Conservation (phyloP, 2,329 filamentous ascomycete species). For the Chaetomiaceae sp. region DNA sequence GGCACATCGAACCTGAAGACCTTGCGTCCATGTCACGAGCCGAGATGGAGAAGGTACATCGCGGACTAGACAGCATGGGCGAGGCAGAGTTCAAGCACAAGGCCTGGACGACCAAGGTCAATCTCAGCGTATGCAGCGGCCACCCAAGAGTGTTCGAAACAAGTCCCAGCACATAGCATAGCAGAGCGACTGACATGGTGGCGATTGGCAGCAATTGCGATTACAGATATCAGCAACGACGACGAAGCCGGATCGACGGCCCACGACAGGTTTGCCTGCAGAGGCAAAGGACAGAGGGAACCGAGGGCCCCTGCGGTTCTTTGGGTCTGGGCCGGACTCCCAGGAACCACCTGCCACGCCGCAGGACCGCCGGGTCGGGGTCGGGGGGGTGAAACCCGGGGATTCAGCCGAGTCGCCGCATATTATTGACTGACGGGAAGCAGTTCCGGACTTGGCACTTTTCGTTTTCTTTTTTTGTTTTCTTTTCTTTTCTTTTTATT, state of each 20-base stretch:
- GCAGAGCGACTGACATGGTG: constrained; percentile 14
- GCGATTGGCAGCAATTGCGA: constrained; percentile 9
- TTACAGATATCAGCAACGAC: neutral
- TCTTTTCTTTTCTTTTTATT: constrained; percentile 3
- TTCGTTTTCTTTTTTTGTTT: constrained; percentile 2
- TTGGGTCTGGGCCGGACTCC: constrained; percentile 5
- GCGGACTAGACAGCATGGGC: constrained; percentile 7
- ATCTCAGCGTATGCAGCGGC: constrained; percentile 20
- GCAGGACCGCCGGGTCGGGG: neutral
- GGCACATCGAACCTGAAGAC: constrained; percentile 15
- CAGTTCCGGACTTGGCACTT: constrained; percentile 1
- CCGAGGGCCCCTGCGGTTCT: constrained; percentile 3
- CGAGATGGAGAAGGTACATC: constrained; percentile 17
- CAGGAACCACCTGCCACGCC: neutral
- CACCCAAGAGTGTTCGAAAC: neutral
- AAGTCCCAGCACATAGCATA: neutral
- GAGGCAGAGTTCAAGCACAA: constrained; percentile 14
- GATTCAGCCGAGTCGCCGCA: constrained; percentile 23
- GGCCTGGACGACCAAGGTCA: constrained; percentile 16
- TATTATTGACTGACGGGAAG: constrained; percentile 19
- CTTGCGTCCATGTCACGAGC: constrained; percentile 11
- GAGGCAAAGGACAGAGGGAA: neutral
- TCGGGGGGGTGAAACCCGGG: constrained; percentile 11
- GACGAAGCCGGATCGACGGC: neutral
- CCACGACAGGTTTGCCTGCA: neutral